These are phyloP conservation scores for Berberis vulgaris DNA, from an alignment of 164 flowering plant species.

Conservation along the genomic window DNA sequence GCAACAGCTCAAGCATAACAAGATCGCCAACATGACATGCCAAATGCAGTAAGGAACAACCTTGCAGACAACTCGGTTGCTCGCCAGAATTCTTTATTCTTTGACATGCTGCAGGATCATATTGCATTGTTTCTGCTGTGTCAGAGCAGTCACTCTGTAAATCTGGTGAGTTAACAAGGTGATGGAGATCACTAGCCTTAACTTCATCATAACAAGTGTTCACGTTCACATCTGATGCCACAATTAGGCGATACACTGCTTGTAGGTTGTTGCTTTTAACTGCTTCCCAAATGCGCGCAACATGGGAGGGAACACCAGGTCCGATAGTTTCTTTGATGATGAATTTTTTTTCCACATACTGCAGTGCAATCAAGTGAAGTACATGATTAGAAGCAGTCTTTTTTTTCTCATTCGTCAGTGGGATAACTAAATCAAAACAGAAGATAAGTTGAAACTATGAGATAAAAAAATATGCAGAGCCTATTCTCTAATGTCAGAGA, in stretches of 20 bases:
- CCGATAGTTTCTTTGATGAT: constrained; percentile 28
- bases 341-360: constrained; percentile 76
- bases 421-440: too few species aligned
- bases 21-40: constrained; percentile 55
- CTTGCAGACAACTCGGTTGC: constrained; percentile 48
- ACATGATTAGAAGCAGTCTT: not conserved
- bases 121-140: constrained; percentile 14
- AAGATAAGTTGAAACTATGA: too few species aligned
- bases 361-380: constrained; percentile 14
- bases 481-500: too few species aligned
- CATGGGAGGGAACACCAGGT: constrained; percentile 17
- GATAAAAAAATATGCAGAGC: too few species aligned
- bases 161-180: constrained; percentile 23
- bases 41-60: constrained; percentile 79
- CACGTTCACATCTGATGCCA: constrained; percentile 35
- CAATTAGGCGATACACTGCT: constrained; percentile 66
- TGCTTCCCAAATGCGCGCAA: constrained; percentile 66
- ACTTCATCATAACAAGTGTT: constrained; percentile 57
- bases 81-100: constrained; percentile 34
- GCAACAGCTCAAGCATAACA: constrained; percentile 73
- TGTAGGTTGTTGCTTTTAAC: constrained; percentile 48
- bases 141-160: constrained; percentile 6
- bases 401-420: not conserved
- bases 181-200: constrained; percentile 19
- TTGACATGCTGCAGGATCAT: constrained; percentile 45